A percentile compares a stretch with the other conserved stretches of the same genome.
Conservation (phyloP, 2,329 filamentous ascomycete species). For the Cercospora zeae-maydis region DNA sequence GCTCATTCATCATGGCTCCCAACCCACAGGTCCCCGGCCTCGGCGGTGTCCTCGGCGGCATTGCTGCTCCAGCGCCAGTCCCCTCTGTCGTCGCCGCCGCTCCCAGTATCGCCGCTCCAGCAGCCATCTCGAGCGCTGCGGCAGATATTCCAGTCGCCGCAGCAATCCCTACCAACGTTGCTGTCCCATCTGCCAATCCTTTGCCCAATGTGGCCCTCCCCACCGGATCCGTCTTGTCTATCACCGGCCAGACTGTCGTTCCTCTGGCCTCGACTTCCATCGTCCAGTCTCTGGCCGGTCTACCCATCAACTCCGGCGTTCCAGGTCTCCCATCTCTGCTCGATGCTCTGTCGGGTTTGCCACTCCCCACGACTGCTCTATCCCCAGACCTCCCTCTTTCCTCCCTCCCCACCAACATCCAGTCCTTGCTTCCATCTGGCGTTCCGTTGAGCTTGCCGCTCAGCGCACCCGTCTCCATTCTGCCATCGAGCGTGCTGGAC, state of each 20-base stretch:
- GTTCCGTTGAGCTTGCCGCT: conserved; percentile 10
- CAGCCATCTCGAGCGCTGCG: not conserved
- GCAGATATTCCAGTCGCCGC: not conserved
- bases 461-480: conserved; percentile 8
- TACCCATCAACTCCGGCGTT: conserved; percentile 12
- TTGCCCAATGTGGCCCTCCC: conserved; percentile 10
- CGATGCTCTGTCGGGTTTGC: conserved; percentile 2
- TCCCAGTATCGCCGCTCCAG: not conserved
- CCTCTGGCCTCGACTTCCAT: conserved; percentile 11
- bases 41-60: not conserved
- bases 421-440: conserved; percentile 3
- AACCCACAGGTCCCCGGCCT: not conserved
- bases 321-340: conserved; percentile 1
- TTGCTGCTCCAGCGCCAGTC: not conserved
- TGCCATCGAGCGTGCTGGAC: conserved; percentile 7
- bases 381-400: conserved; percentile 5
- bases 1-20: conserved; percentile 6
- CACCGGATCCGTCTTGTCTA: conserved; percentile 1
- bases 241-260: conserved; percentile 6
- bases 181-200: not conserved
- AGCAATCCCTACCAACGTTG: not conserved
- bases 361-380: conserved; percentile 6
- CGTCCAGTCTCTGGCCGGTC: conserved; percentile 6
- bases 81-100: not conserved
- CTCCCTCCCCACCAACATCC: conserved; percentile 2